phyloP scores from a whole-genome alignment of 495 filamentous ascomycete species.

The Chaetomidium leptoderma region DNA sequence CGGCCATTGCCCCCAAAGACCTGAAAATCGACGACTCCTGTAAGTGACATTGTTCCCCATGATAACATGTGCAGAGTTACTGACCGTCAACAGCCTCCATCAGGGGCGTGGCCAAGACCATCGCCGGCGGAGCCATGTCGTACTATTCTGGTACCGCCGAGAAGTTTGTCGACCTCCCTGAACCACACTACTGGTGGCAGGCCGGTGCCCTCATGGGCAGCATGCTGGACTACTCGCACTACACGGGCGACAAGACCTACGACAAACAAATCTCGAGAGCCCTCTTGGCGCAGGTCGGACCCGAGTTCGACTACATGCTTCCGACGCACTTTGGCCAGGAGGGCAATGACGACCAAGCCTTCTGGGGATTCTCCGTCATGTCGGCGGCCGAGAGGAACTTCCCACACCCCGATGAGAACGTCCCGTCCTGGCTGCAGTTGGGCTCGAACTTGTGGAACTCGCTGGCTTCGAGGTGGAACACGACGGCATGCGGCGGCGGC shows the following conservation, averaged over 20 bases:
- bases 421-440: slow-evolving; percentile 61
- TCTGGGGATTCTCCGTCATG: slow-evolving; percentile 73
- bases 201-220: slow-evolving; percentile 67
- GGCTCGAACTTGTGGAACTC: slow-evolving; percentile 43
- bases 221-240: slow-evolving; percentile 80
- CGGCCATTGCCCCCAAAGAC: slow-evolving; percentile 36
- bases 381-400: slow-evolving; percentile 70
- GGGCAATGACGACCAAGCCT: slow-evolving; percentile 75
- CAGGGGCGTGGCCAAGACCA: slow-evolving; percentile 43
- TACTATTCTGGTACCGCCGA: slow-evolving; percentile 62
- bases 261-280: slow-evolving; percentile 64
- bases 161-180: slow-evolving; percentile 61
- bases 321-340: slow-evolving; percentile 40
- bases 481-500: slow-evolving; percentile 61
- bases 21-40: slow-evolving; percentile 43
- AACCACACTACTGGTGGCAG: slow-evolving; percentile 82
- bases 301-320: slow-evolving; percentile 57
- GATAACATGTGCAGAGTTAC: neutral
- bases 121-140: slow-evolving; percentile 52
- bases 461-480: slow-evolving; percentile 63
- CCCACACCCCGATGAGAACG: slow-evolving; percentile 52
- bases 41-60: slow-evolving; percentile 20
- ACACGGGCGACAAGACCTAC: slow-evolving; percentile 70
- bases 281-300: slow-evolving; percentile 59
- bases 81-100: slow-evolving; percentile 41